Percentiles rank a stretch among this genome's conserved stretches.
Conservation (phyloP, 495 filamentous ascomycete genomes). For the Extremus antarcticus region DNA sequence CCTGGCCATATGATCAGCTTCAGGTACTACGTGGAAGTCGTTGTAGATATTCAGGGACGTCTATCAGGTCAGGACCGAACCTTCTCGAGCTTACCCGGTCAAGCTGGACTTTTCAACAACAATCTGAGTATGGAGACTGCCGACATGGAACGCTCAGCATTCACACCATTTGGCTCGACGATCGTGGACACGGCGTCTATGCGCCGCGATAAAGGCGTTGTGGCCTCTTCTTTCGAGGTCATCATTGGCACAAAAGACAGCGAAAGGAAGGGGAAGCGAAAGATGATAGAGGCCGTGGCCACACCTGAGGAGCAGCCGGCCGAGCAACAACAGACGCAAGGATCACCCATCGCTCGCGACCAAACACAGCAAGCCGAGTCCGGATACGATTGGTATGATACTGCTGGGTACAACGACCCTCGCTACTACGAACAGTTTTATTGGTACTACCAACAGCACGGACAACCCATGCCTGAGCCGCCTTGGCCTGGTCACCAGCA, state of each 20-base stretch:
- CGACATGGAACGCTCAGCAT: constrained; percentile 24
- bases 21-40: constrained; percentile 83
- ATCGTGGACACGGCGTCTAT: constrained; percentile 86
- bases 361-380: not conserved
- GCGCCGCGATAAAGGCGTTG: constrained; percentile 75
- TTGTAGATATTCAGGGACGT: constrained; percentile 84
- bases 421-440: not conserved
- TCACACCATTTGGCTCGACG: constrained; percentile 51
- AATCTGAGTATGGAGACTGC: constrained; percentile 36
- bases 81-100: constrained; percentile 38
- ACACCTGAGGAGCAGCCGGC: constrained; percentile 7
- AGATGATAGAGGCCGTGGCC: constrained; percentile 20
- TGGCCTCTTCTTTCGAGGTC: constrained; percentile 71
- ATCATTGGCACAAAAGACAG: constrained; percentile 82
- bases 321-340: constrained; percentile 19
- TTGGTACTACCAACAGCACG: not conserved
- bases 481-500: not conserved
- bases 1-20: constrained; percentile 90
- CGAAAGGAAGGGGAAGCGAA: constrained; percentile 44
- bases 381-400: not conserved
- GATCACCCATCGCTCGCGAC: not conserved
- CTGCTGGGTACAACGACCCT: not conserved
- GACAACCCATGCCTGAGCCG: not conserved
- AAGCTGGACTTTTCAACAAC: constrained; percentile 39
- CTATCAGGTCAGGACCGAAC: constrained; percentile 57